Percentiles rank a stretch among this genome's conserved stretches.
These are phyloP conservation scores for Xanthoconium separans DNA, from an alignment of 1,284 basidiomycete genomes.

Conservation along the genomic window DNA sequence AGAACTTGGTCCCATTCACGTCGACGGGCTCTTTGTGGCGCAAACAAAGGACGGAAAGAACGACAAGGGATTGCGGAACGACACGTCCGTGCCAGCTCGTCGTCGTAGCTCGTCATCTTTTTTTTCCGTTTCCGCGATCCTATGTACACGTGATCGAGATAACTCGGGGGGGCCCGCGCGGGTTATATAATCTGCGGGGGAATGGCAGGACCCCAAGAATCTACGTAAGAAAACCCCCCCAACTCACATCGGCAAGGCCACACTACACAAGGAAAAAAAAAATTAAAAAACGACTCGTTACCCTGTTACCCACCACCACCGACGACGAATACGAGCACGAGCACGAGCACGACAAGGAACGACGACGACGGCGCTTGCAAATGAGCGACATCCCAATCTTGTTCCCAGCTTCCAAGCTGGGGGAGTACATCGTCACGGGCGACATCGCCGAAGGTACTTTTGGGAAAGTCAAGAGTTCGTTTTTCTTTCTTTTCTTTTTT, in stretches of 20 bases:
- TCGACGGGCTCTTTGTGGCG: too few species aligned
- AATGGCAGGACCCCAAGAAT: not conserved
- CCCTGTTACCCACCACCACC: not conserved
- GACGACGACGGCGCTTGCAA: slow-evolving; percentile 13
- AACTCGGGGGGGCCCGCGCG: not conserved
- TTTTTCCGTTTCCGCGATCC: not conserved
- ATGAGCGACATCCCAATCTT: slow-evolving; percentile 25
- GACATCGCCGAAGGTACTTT: slow-evolving; percentile 92
- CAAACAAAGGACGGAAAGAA: too few species aligned
- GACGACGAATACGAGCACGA: not conserved
- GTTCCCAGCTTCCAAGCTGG: slow-evolving; percentile 64
- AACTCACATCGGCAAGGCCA: not conserved
- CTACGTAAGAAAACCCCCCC: not conserved
- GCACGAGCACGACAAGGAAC: slow-evolving; percentile 4
- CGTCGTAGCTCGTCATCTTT: too few species aligned
- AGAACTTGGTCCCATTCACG: too few species aligned
- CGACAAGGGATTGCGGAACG: not conserved
- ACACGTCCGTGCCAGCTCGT: not conserved
- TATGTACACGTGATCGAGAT: not conserved
- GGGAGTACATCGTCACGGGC: slow-evolving; percentile 72
- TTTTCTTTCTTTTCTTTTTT: slow-evolving; percentile 16
- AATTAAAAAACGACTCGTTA: too few species aligned
- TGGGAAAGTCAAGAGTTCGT: slow-evolving; percentile 96
- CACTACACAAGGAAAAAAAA: not conserved
- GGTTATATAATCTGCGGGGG: not conserved